phyloP scores from a whole-genome alignment of 306 rosid species.

The Biancaea sappan region DNA sequence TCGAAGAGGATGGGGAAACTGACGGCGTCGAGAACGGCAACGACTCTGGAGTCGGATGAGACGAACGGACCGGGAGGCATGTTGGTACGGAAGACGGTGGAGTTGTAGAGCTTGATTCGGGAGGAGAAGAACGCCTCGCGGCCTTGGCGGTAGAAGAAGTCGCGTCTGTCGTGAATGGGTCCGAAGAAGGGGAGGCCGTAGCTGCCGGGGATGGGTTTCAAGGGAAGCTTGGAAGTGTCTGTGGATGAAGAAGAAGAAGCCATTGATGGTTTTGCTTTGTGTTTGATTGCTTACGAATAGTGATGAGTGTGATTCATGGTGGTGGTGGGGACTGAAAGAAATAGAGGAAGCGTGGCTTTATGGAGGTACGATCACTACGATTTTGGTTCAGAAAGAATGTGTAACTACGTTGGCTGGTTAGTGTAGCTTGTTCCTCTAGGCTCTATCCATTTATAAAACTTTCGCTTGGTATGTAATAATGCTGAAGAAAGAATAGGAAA shows the following conservation, averaged over 20 bases:
- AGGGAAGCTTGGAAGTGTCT: conserved; percentile 32
- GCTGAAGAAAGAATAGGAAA: too few relatives aligned
- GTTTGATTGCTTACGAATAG: too few relatives aligned
- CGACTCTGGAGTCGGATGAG: conserved; percentile 52
- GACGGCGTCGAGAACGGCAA: conserved; percentile 58
- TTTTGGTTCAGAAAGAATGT: too few relatives aligned
- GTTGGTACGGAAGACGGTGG: conserved; percentile 75
- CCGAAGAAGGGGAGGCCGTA: conserved; percentile 64
- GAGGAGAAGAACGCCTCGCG: conserved; percentile 55
- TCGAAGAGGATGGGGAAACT: conserved; percentile 70
- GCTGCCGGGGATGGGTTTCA: conserved; percentile 65
- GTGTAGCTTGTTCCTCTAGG: too few relatives aligned
- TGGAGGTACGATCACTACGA: too few relatives aligned
- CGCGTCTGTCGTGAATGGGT: conserved; percentile 52
- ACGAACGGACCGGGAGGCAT: conserved; percentile 83
- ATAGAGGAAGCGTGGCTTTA: too few relatives aligned
- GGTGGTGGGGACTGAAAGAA: neutral
- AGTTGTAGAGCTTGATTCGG: conserved; percentile 40
- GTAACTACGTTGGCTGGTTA: too few relatives aligned
- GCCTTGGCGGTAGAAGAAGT: conserved; percentile 76
- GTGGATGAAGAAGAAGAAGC: neutral
- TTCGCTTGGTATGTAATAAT: too few relatives aligned
- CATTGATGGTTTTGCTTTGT: neutral
- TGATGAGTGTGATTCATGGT: too few relatives aligned
- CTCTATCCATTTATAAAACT: too few relatives aligned